Evolutionary conservation across 768 basidiomycete species (phyloP).

Genomic region (Leccinum variicolor): DNA sequence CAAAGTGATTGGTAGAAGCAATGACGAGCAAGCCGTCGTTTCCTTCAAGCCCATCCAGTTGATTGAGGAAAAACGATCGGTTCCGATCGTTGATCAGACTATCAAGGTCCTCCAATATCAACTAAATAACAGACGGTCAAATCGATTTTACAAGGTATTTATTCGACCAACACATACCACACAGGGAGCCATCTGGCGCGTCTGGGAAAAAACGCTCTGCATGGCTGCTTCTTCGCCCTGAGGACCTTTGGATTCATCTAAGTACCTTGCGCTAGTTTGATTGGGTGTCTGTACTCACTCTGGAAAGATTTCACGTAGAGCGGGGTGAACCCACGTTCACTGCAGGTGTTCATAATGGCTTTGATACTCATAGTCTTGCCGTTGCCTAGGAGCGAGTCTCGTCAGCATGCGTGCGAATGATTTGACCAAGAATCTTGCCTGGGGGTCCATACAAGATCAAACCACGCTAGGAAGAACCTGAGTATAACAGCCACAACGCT

Average conservation of each 20-base stretch:
- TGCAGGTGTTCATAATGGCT: slow-evolving; percentile 73
- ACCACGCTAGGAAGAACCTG: slow-evolving; percentile 52
- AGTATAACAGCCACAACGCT: background rate
- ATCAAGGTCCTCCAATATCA: slow-evolving; percentile 65
- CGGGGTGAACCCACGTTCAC: slow-evolving; percentile 57
- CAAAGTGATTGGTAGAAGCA: slow-evolving; percentile 82
- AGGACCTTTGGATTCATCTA: slow-evolving; percentile 37
- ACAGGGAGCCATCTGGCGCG: slow-evolving; percentile 67
- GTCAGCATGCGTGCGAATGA: background rate
- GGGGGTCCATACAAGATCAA: slow-evolving; percentile 84
- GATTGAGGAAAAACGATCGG: slow-evolving; percentile 86
- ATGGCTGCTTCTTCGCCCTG: slow-evolving; percentile 67
- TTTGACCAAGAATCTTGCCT: slow-evolving; percentile 35
- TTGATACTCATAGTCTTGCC: slow-evolving; percentile 85
- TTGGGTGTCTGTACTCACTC: slow-evolving; percentile 38
- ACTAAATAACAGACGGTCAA: slow-evolving; percentile 5
- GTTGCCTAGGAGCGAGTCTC: slow-evolving; percentile 49
- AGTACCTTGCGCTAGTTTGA: background rate
- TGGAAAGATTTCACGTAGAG: slow-evolving; percentile 84
- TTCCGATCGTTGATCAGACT: slow-evolving; percentile 75
- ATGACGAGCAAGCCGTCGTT: slow-evolving; percentile 81
- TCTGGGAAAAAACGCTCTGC: slow-evolving; percentile 64
- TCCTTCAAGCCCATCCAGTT: slow-evolving; percentile 74
- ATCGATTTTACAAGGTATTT: slow-evolving; percentile 11
- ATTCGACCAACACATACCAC: slow-evolving; percentile 47